Percentiles rank a stretch among this genome's conserved stretches.
Conservation (phyloP, 2,329 filamentous ascomycete genomes). For the Parascedosporium putredinis region DNA sequence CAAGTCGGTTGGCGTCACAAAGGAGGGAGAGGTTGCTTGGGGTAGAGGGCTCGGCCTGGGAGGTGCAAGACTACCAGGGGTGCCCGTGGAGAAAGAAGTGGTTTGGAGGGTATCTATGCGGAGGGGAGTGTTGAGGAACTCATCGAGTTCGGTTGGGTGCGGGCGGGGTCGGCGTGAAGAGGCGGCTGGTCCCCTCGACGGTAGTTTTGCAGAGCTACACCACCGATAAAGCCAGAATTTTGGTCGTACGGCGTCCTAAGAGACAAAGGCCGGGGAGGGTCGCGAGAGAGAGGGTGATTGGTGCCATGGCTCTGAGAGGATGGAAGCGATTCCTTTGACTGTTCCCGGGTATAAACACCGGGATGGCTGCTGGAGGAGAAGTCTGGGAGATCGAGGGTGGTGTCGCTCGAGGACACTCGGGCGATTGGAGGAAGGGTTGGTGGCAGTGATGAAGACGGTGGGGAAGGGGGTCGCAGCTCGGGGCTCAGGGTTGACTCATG, state of each 20-base stretch:
- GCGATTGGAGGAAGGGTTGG: slow-evolving; percentile 41
- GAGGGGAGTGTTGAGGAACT: not conserved
- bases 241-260: slow-evolving; percentile 24
- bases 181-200: slow-evolving; percentile 25
- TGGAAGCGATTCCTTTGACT: not conserved
- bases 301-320: not conserved
- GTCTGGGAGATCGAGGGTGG: slow-evolving; percentile 11
- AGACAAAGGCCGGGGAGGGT: slow-evolving; percentile 19
- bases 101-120: slow-evolving; percentile 9
- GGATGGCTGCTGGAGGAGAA: slow-evolving; percentile 11
- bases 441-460: slow-evolving; percentile 28
- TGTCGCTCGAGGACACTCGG: slow-evolving; percentile 33
- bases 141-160: not conserved
- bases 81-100: slow-evolving; percentile 6
- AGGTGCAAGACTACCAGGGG: not conserved
- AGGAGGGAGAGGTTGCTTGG: slow-evolving; percentile 28
- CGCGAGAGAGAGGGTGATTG: not conserved
- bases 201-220: slow-evolving; percentile 41
- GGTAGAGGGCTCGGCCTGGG: slow-evolving; percentile 5
- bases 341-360: slow-evolving; percentile 6
- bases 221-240: slow-evolving; percentile 41
- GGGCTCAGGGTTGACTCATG: slow-evolving; percentile 13
- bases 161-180: slow-evolving; percentile 10
- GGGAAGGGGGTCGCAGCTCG: slow-evolving; percentile 24
- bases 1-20: slow-evolving; percentile 39